Base-by-base conservation (phyloP, 805 yeast genomes). In the Yarrowia osloensis region DNA sequence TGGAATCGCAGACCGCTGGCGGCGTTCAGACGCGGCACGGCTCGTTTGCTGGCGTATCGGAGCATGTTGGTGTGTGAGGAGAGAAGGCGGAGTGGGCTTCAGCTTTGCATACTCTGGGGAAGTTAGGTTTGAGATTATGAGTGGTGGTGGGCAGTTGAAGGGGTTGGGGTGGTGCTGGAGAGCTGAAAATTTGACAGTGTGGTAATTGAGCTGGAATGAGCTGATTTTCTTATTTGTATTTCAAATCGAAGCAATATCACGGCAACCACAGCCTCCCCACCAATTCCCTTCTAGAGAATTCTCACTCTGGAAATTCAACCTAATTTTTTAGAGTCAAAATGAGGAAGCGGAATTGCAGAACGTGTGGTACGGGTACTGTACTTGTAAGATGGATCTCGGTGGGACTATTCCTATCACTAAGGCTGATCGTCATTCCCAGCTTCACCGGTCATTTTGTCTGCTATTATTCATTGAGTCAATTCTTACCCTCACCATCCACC, bases 1-100 rank as follows among this genome's bases (percentile, higher is more conserved):
- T 50, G 26, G 59, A 63, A 63, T 49, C 59, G 26, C 35, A 63
- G 52, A n/a, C 65, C 52, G 31, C 13, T 8, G 49, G 37, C 47
- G 28, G 13, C 37, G 49, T 57, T 37, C 24, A 44, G 22, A 2
- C 40, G 57, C n/a, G 42, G 66, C 21, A 44, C 59, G 15, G 57
- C 57, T 44, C 57, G 54, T 22, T 33, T 44, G 65, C 57, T 22
- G 31, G 42, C 55, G 66, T 17, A 17, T 46, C 37, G 47, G 9
- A 57, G 49, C 63, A 57, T 57, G 17, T 26, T 40, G 47, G 24
- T 1, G 31, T 15, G 44, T 54, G 61, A 24, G 12, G 29, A n/a
- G 40, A 7, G 22, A 52, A 26, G 19, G 40, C 3, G 11, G 21
- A 15, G 21, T 8, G 33, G 13, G 19, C 2, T 12, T 15, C 29